A percentile compares a stretch with the other conserved stretches of the same genome.
Conservation (phyloP, 495 filamentous ascomycete genomes). For the Hyaloscypha hepaticicola region DNA sequence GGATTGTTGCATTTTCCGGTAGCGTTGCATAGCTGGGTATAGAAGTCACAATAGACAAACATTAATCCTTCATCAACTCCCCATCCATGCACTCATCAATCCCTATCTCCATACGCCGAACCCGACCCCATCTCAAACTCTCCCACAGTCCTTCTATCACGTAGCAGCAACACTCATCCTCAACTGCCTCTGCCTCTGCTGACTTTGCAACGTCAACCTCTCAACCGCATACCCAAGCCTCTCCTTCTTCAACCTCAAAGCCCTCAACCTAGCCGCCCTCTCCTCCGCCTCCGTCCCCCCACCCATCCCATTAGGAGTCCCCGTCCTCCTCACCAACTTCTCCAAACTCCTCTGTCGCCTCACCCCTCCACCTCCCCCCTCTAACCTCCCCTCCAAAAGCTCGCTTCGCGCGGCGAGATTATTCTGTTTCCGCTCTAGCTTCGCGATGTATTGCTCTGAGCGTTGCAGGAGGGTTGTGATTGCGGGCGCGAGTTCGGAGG, state of each 20-base stretch:
- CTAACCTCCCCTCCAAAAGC: conserved; percentile 67
- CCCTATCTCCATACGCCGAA: not conserved
- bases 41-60: conserved; percentile 4
- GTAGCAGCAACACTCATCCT: conserved; percentile 65
- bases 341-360: conserved; percentile 60
- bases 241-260: conserved; percentile 73
- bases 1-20: not conserved
- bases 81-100: not conserved
- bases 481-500: conserved; percentile 73
- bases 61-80: conserved; percentile 3
- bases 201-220: conserved; percentile 64
- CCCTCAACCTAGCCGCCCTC: conserved; percentile 60
- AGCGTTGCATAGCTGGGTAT: not conserved
- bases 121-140: not conserved
- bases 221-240: conserved; percentile 75
- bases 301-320: conserved; percentile 29
- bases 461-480: conserved; percentile 64
- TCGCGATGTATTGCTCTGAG: conserved; percentile 66
- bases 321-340: conserved; percentile 42
- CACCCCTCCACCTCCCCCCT: conserved; percentile 33
- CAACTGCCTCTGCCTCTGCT: conserved; percentile 69
- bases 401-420: conserved; percentile 68
- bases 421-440: conserved; percentile 68
- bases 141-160: not conserved
- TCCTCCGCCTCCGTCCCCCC: conserved; percentile 41